Evolutionary conservation across 139 green algal species (phyloP).

Genomic region (Closterium sp.): DNA sequence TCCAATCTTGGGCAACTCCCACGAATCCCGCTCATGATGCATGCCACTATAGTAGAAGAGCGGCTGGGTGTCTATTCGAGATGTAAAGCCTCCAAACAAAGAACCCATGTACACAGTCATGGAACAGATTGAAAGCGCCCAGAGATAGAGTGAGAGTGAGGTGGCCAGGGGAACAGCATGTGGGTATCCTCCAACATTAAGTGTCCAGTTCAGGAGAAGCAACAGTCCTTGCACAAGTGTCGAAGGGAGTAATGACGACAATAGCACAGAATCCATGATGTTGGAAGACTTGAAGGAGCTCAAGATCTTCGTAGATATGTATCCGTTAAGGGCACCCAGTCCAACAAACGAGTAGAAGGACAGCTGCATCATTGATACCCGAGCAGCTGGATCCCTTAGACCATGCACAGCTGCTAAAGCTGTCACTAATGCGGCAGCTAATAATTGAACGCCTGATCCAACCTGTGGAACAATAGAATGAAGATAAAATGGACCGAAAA

Average conservation of each 20-base stretch:
- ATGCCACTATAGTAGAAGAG: not conserved
- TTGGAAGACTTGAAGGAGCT: not conserved
- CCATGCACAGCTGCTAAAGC: not conserved
- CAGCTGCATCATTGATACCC: not conserved
- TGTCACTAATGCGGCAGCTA: not conserved
- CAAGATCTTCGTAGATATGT: not conserved
- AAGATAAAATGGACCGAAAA: not conserved
- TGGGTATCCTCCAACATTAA: not conserved
- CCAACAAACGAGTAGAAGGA: not conserved
- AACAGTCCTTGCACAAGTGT: not conserved
- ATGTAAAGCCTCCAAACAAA: not conserved
- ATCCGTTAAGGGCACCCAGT: not conserved
- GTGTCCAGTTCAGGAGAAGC: not conserved
- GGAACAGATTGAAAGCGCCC: not conserved
- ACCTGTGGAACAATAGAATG: not conserved
- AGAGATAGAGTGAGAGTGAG: not conserved
- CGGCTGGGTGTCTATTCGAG: not conserved
- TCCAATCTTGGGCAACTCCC: not conserved
- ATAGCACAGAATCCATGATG: not conserved
- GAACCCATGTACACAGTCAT: not conserved
- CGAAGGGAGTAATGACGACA: not conserved
- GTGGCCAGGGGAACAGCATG: not conserved
- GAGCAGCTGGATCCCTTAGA: not conserved
- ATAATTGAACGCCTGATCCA: not conserved
- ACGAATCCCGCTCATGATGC: not conserved